Evolutionary conservation across 257 asterid genomes (phyloP), one percentile per base, ranked within the genome.

Genomic region (Sherardia arvensis): DNA sequence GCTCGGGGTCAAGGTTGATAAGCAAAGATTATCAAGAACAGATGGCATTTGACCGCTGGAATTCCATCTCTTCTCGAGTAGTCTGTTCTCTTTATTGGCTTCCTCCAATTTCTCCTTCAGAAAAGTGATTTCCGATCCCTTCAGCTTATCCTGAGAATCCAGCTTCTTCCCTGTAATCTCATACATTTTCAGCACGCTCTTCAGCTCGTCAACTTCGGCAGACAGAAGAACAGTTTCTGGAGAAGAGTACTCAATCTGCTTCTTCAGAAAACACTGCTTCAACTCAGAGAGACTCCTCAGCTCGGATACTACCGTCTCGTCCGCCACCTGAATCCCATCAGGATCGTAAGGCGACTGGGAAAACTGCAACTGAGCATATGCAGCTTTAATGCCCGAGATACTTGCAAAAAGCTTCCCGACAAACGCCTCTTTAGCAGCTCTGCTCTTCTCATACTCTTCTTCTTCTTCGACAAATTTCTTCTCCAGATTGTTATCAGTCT

Each of bases 301-400:
- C 79, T 85, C 99, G 7, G 83, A 66, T 1, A 87, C 84, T 17
- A 92, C 70, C 33, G 64, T 36, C 66, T 68, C 81, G 62, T 92
- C 99, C 0, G 97, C 91, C 30, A 85, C 74, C 12, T 85, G 95
- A 68, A 90, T 90, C 40, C 84, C 94, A 34, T 87, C 97, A 1
- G 84, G 80, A 66, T 92, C 95, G 63, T 89, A 92, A 3, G 99
- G 99, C 26, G 79, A 76, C 73, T 92, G 94, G 9, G 97, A 73
- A 40, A 60, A 79, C 47, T 92, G 99, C 66, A 92, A 26, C 66
- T 80, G 83, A 0, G 97, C 95, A 34, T 92, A 92, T 0, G 88
- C 91, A 5, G 97, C 87, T 76, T 92, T 92, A 22, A 90, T 54
- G 1, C 90, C 51, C 0, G 99, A 90, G 15, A 87, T 1, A 28